Percentiles rank a stretch among this genome's conserved stretches.
phyloP scores from a whole-genome alignment of 1,284 basidiomycete genomes.

The Boletus calvinii region DNA sequence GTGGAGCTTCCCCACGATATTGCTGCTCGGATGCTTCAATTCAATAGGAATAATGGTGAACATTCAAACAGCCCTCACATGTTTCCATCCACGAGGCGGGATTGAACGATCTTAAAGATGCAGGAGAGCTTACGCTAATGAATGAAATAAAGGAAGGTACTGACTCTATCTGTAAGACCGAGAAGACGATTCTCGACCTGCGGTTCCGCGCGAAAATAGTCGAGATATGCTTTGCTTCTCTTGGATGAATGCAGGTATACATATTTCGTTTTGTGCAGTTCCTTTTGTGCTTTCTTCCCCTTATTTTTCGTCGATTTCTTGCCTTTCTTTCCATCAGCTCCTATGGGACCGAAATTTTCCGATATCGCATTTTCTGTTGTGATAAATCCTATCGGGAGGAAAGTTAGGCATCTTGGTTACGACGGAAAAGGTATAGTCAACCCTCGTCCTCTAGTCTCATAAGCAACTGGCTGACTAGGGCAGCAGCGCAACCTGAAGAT shows the following conservation, averaged over 20 bases:
- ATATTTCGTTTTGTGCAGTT: slow-evolving; percentile 55
- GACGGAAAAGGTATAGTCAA: slow-evolving; percentile 24
- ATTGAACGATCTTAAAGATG: slow-evolving; percentile 11
- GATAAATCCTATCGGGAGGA: slow-evolving; percentile 53
- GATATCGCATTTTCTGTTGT: slow-evolving; percentile 46
- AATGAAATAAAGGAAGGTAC: slow-evolving; percentile 21
- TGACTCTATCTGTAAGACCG: slow-evolving; percentile 55
- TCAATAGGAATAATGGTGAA: neutral
- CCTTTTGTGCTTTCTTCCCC: slow-evolving; percentile 48
- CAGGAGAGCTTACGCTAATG: slow-evolving; percentile 3
- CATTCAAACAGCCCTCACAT: slow-evolving; percentile 4
- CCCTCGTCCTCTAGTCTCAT: slow-evolving; percentile 71
- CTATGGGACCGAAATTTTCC: slow-evolving; percentile 52
- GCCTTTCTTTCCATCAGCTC: slow-evolving; percentile 39
- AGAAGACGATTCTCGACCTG: slow-evolving; percentile 59
- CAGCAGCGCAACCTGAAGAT: slow-evolving; percentile 50
- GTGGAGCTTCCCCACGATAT: neutral
- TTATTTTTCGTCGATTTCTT: slow-evolving; percentile 46
- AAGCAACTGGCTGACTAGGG: slow-evolving; percentile 60
- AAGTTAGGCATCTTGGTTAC: slow-evolving; percentile 10
- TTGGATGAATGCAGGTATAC: slow-evolving; percentile 52
- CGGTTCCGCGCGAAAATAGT: slow-evolving; percentile 66
- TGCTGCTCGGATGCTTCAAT: slow-evolving; percentile 8
- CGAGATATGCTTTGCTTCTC: slow-evolving; percentile 47
- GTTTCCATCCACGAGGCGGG: slow-evolving; percentile 31